These are phyloP conservation scores for Raphanus sativus DNA, from an alignment of 345 rosid genomes.

Conservation along the genomic window DNA sequence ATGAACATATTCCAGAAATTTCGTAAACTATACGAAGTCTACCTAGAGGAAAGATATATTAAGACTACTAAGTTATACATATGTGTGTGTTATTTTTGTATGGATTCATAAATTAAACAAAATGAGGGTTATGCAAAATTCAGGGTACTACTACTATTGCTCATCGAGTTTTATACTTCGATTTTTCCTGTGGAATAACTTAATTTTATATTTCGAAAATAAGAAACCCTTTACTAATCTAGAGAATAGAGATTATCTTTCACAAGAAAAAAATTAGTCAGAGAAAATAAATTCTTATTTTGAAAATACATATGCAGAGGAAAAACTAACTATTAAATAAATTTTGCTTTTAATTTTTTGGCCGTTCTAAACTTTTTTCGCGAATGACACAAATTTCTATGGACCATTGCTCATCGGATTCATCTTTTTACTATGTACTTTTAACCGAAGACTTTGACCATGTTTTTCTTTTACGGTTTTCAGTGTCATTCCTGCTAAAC, in stretches of 20 bases:
- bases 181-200: background rate
- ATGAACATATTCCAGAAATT: background rate
- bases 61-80: background rate
- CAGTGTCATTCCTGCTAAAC: conserved; percentile 31
- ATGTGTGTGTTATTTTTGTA: background rate
- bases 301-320: background rate
- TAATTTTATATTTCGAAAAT: too few relatives aligned
- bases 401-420: conserved; percentile 28
- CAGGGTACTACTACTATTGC: background rate
- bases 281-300: background rate
- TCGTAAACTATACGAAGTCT: conserved; percentile 8
- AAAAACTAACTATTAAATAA: background rate
- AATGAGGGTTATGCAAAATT: background rate
- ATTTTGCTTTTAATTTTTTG: conserved; percentile 1
- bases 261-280: background rate
- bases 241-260: too few relatives aligned
- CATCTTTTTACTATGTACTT: conserved; percentile 34
- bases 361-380: conserved; percentile 18
- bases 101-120: background rate
- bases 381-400: conserved; percentile 32
- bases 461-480: conserved; percentile 18
- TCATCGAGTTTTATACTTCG: background rate
- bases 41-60: background rate
- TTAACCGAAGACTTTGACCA: conserved; percentile 32
- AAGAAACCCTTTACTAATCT: too few relatives aligned